Percentiles rank a stretch among this genome's conserved stretches.
These are phyloP conservation scores for Xylaria nigripes DNA, from an alignment of 495 filamentous ascomycete genomes.

Conservation along the genomic window DNA sequence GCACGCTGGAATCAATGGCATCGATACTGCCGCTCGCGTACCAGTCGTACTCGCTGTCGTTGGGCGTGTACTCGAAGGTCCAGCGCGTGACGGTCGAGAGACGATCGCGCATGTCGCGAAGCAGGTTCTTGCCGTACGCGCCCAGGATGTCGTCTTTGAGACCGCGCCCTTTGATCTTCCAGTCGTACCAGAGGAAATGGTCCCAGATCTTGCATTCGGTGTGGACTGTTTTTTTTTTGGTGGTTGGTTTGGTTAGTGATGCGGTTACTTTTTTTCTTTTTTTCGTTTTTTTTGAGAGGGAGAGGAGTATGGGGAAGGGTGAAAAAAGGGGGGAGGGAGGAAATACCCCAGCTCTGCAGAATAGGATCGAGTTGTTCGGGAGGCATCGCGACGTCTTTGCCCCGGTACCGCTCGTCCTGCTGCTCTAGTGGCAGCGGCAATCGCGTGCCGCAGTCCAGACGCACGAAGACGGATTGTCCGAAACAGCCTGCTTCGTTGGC, in stretches of 20 bases:
- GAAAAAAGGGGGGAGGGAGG: not conserved
- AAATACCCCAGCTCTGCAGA: not conserved
- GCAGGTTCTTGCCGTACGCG: not conserved
- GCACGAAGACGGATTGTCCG: constrained; percentile 3
- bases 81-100: not conserved
- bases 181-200: not conserved
- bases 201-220: not conserved
- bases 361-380: not conserved
- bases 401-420: not conserved
- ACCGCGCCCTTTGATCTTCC: not conserved
- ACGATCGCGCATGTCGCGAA: not conserved
- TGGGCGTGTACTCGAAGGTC: constrained; percentile 1
- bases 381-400: not conserved
- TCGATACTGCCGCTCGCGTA: not conserved
- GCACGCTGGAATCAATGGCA: not conserved
- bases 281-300: not conserved
- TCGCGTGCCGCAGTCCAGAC: constrained; percentile 2
- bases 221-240: not conserved
- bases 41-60: constrained; percentile 3
- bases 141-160: constrained; percentile 1
- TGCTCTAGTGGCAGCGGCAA: not conserved
- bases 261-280: too few species aligned
- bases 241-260: too few species aligned
- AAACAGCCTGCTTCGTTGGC: not conserved
- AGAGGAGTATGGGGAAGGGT: not conserved